Evolutionary conservation across 2,329 filamentous ascomycete species (phyloP).

Genomic region (Xylaria sp.): DNA sequence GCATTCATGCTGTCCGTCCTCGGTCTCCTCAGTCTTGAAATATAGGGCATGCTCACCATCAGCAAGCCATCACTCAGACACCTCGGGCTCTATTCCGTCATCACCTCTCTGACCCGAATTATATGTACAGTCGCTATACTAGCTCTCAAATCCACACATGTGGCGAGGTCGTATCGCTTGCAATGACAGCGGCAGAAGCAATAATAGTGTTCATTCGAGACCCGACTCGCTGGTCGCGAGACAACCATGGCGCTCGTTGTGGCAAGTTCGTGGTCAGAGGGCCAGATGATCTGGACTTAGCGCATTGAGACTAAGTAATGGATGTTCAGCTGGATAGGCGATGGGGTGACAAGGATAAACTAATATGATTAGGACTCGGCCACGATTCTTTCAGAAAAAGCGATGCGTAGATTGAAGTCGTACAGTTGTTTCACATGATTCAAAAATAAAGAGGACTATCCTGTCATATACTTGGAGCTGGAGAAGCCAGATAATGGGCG

Average conservation of each 20-base stretch:
- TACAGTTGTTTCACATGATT: not conserved
- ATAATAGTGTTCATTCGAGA: not conserved
- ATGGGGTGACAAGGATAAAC: slow-evolving; percentile 7
- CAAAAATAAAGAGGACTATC: not conserved
- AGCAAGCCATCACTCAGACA: not conserved
- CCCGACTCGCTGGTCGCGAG: slow-evolving; percentile 18
- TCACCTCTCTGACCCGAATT: not conserved
- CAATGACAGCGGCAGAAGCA: slow-evolving; percentile 3
- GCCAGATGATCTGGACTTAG: slow-evolving; percentile 17
- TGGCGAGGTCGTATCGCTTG: slow-evolving; percentile 11
- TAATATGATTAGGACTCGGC: not conserved
- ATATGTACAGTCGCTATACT: not conserved
- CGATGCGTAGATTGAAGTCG: not conserved
- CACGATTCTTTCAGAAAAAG: not conserved
- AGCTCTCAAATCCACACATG: not conserved
- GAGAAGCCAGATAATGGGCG: not conserved
- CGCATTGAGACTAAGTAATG: slow-evolving; percentile 1
- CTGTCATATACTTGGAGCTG: not conserved
- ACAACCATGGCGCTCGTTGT: slow-evolving; percentile 9
- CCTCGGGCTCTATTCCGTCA: not conserved
- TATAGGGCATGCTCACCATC: not conserved
- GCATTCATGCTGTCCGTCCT: not conserved
- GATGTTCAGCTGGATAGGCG: slow-evolving; percentile 22
- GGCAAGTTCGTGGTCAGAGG: not conserved
- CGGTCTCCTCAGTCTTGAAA: not conserved